Evolutionary conservation across 1,139 yeast genomes (phyloP).

Genomic region (Blastobotrys ciferrii): DNA sequence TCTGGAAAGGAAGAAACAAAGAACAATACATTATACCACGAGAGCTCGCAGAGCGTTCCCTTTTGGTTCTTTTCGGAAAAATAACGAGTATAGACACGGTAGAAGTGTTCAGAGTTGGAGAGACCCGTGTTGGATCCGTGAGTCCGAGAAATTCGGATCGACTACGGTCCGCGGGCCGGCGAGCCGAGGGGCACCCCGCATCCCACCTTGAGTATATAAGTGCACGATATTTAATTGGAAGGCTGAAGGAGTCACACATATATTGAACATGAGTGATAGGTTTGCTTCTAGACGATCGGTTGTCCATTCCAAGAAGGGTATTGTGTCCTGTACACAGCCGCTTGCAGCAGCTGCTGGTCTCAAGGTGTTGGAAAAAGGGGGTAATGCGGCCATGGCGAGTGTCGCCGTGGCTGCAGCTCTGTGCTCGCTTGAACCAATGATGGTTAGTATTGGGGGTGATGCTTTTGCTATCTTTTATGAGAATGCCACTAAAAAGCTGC

Average conservation of each 20-base stretch:
- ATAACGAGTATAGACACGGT: no score
- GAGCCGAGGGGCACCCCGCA: background rate
- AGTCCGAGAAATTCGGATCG: background rate
- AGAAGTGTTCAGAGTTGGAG: no score
- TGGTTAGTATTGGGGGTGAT: conserved; percentile 85
- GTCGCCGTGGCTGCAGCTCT: conserved; percentile 78
- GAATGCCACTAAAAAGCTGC: conserved; percentile 48
- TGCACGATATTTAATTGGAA: background rate
- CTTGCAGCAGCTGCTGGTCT: conserved; percentile 75
- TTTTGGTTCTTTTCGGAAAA: no score
- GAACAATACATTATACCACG: no score
- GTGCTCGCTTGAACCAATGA: conserved; percentile 69
- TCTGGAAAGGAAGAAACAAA: no score
- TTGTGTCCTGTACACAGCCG: conserved; percentile 75
- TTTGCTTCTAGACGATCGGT: conserved; percentile 64
- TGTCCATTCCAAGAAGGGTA: conserved; percentile 72
- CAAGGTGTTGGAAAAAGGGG: conserved; percentile 63
- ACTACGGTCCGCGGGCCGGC: conserved; percentile 2
- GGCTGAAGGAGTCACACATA: background rate
- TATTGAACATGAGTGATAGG: background rate
- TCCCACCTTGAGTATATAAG: background rate
- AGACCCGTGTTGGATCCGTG: background rate
- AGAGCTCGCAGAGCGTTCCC: no score
- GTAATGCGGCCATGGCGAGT: conserved; percentile 77
- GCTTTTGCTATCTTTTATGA: conserved; percentile 67